These are phyloP conservation scores for Phytophthora pinifolia DNA, from an alignment of 352 stramenopile genomes.

Conservation along the genomic window DNA sequence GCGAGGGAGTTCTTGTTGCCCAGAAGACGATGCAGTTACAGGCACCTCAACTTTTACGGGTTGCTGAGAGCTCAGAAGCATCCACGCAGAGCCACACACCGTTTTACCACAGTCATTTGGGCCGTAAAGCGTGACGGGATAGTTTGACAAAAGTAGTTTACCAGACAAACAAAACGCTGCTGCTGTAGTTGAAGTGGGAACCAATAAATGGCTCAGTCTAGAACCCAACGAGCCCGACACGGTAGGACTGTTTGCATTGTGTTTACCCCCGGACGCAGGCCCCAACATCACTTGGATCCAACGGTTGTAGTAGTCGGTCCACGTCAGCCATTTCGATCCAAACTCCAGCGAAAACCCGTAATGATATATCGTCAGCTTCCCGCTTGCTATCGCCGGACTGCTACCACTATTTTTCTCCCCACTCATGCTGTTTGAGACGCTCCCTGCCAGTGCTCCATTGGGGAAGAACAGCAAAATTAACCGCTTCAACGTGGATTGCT, in stretches of 20 bases:
- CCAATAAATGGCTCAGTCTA: slow-evolving; percentile 7
- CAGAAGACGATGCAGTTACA: background rate
- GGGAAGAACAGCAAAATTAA: slow-evolving; percentile 57
- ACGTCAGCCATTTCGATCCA: slow-evolving; percentile 73
- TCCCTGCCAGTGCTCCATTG: slow-evolving; percentile 24
- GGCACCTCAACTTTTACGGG: too few species aligned
- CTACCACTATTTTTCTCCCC: slow-evolving; percentile 15
- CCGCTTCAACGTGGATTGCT: slow-evolving; percentile 58
- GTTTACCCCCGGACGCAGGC: background rate
- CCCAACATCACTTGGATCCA: slow-evolving; percentile 41
- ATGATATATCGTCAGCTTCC: slow-evolving; percentile 58
- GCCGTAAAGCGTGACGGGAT: slow-evolving; percentile 43
- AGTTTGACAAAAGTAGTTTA: slow-evolving; percentile 44
- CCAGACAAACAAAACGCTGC: slow-evolving; percentile 47
- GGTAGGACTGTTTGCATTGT: background rate
- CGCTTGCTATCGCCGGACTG: background rate
- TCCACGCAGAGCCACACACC: slow-evolving; percentile 31
- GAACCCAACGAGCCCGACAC: background rate
- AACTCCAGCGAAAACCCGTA: slow-evolving; percentile 72
- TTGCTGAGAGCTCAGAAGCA: slow-evolving; percentile 27
- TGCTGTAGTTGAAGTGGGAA: slow-evolving; percentile 40
- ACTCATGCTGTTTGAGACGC: slow-evolving; percentile 3
- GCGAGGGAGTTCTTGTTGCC: background rate
- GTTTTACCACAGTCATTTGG: slow-evolving; percentile 54
- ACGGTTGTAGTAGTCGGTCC: slow-evolving; percentile 61